A percentile compares a stretch with the other conserved stretches of the same genome.
phyloP scores from a whole-genome alignment of 2,329 filamentous ascomycete species.

The Sordariomycetes sp. region DNA sequence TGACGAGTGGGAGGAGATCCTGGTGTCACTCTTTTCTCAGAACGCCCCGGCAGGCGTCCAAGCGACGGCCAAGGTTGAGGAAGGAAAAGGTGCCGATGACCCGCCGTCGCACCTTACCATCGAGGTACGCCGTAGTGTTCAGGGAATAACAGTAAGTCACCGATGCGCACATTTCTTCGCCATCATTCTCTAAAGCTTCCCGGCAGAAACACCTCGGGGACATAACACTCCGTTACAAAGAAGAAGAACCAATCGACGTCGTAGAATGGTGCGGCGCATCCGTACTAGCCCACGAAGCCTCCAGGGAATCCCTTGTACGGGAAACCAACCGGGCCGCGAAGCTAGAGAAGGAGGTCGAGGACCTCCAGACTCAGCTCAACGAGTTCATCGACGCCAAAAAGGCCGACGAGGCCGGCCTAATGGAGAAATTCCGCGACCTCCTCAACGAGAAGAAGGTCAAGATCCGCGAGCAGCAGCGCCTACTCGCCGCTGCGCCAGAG shows the following conservation, averaged over 20 bases:
- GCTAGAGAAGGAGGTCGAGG: constrained; percentile 41
- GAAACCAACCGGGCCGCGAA: constrained; percentile 26
- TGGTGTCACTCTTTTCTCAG: constrained; percentile 42
- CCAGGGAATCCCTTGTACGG: constrained; percentile 26
- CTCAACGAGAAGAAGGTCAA: constrained; percentile 72
- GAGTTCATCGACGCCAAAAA: constrained; percentile 54
- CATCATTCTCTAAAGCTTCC: neutral
- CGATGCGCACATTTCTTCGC: neutral
- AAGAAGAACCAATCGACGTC: constrained; percentile 45
- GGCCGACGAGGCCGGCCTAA: constrained; percentile 49
- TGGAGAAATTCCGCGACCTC: constrained; percentile 57
- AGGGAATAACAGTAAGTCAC: constrained; percentile 51
- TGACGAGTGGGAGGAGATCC: constrained; percentile 53
- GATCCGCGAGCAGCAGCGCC: constrained; percentile 58
- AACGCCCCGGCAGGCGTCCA: constrained; percentile 40
- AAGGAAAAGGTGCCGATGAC: constrained; percentile 34
- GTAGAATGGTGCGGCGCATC: constrained; percentile 59
- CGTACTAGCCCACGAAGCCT: constrained; percentile 30
- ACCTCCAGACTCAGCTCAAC: constrained; percentile 49
- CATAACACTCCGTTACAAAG: constrained; percentile 41
- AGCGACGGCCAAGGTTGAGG: constrained; percentile 38
- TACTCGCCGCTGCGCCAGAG: constrained; percentile 35
- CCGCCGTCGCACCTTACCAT: constrained; percentile 23
- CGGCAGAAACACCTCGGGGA: constrained; percentile 56
- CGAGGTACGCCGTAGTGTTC: constrained; percentile 49